These are phyloP conservation scores for Mycena maculata DNA, from an alignment of 768 basidiomycete genomes.

Conservation along the genomic window DNA sequence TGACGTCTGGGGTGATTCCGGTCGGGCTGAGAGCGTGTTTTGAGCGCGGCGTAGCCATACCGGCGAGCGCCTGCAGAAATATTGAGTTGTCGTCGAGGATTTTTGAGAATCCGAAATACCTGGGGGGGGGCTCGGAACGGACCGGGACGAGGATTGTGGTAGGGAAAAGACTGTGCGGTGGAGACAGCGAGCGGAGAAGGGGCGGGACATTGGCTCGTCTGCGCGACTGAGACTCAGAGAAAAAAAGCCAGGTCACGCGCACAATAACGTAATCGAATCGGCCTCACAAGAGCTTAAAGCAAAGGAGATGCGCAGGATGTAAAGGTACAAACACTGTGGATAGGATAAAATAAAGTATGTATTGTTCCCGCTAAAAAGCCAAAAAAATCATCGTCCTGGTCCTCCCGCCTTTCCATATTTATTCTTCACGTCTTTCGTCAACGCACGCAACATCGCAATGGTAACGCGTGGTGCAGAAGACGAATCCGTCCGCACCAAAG, in stretches of 20 bases:
- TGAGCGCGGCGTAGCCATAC: slow-evolving; percentile 32
- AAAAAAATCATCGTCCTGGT: slow-evolving; percentile 17
- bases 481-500: slow-evolving; percentile 48
- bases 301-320: too few species aligned
- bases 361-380: neutral
- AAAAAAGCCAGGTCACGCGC: slow-evolving; percentile 15
- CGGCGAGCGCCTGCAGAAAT: slow-evolving; percentile 23
- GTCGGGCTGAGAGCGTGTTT: slow-evolving; percentile 29
- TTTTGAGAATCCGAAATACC: slow-evolving; percentile 15
- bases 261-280: slow-evolving; percentile 10
- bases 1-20: slow-evolving; percentile 17
- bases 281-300: too few species aligned
- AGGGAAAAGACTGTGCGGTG: slow-evolving; percentile 30
- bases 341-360: slow-evolving; percentile 8
- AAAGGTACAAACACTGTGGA: neutral
- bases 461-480: slow-evolving; percentile 57
- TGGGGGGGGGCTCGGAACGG: slow-evolving; percentile 7
- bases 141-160: slow-evolving; percentile 10
- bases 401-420: slow-evolving; percentile 48
- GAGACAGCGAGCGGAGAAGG: slow-evolving; percentile 35
- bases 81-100: neutral
- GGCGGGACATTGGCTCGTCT: slow-evolving; percentile 29
- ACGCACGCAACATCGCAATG: slow-evolving; percentile 71
- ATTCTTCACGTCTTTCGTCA: slow-evolving; percentile 65
- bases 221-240: slow-evolving; percentile 8